Evolutionary conservation across 805 yeast species (phyloP).

Genomic region (Myxozyma neglecta): DNA sequence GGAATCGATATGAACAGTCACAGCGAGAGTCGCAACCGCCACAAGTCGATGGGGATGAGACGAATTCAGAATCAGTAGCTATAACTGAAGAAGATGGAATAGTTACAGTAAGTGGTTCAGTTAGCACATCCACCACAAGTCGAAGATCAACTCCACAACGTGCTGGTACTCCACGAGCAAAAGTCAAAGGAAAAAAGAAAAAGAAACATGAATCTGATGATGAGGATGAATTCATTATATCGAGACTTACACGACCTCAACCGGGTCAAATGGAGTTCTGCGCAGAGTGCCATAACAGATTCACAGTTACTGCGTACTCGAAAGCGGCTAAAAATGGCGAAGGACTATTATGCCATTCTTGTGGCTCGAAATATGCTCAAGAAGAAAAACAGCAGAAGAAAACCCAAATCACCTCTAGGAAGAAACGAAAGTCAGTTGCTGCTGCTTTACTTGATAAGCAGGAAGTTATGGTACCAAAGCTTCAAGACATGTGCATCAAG

Average conservation of each 20-base stretch:
- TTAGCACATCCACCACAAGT: neutral
- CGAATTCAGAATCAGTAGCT: neutral
- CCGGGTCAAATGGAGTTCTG: conserved; percentile 52
- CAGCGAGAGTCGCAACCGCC: neutral
- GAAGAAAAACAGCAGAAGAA: conserved; percentile 47
- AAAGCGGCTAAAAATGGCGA: conserved; percentile 45
- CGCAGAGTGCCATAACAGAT: conserved; percentile 59
- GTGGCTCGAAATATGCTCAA: conserved; percentile 54
- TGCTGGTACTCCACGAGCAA: neutral
- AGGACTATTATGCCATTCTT: conserved; percentile 58
- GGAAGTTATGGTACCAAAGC: conserved; percentile 60
- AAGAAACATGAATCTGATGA: conserved; percentile 16
- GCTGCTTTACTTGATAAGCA: conserved; percentile 77
- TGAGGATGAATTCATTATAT: conserved; percentile 20
- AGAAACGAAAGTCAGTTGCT: conserved; percentile 75
- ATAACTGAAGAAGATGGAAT: conserved; percentile 16
- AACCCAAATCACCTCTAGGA: conserved; percentile 62
- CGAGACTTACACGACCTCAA: conserved; percentile 13
- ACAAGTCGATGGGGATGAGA: conserved; percentile 5
- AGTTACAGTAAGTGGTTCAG: conserved; percentile 10
- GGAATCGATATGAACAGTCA: conserved; percentile 23
- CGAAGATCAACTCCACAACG: neutral
- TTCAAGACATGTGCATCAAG: conserved; percentile 80
- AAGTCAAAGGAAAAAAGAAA: conserved; percentile 16
- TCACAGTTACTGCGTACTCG: conserved; percentile 67